These are phyloP conservation scores for Penium margaritaceum DNA, from an alignment of 139 green algal species.

Conservation along the genomic window DNA sequence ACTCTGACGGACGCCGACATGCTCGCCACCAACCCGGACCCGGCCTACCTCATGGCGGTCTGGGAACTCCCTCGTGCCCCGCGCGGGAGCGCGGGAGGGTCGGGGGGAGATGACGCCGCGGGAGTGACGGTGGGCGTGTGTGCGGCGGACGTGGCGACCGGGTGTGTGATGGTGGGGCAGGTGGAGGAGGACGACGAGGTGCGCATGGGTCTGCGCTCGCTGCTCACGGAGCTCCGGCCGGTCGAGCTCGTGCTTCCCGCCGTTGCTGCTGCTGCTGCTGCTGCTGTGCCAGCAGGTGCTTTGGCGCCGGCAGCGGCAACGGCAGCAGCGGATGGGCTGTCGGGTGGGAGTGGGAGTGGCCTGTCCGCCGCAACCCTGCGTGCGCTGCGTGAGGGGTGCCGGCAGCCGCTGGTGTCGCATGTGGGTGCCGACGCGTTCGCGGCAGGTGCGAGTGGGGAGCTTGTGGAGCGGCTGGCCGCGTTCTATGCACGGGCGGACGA, in stretches of 20 bases:
- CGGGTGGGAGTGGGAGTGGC: too few species aligned
- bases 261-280: too few species aligned
- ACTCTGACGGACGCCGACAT: constrained; percentile 87
- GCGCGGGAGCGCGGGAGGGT: neutral
- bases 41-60: constrained; percentile 49
- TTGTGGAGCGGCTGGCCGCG: too few species aligned
- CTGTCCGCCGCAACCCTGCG: constrained; percentile 44
- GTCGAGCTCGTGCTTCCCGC: constrained; percentile 72
- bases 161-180: constrained; percentile 61
- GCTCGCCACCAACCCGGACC: constrained; percentile 37
- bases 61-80: constrained; percentile 25
- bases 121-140: constrained; percentile 45
- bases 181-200: constrained; percentile 59
- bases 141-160: constrained; percentile 67
- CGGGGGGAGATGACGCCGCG: neutral
- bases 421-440: neutral
- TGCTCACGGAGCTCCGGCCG: constrained; percentile 63
- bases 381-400: constrained; percentile 42
- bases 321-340: too few species aligned
- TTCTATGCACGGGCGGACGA: neutral
- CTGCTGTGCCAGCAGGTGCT: too few species aligned
- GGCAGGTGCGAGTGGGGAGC: too few species aligned
- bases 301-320: too few species aligned
- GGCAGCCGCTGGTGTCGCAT: constrained; percentile 16
- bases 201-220: constrained; percentile 50